Evolutionary conservation across 2,329 filamentous ascomycete species (phyloP), one percentile per base, ranked within the genome.

Genomic region (Phoma sp.): DNA sequence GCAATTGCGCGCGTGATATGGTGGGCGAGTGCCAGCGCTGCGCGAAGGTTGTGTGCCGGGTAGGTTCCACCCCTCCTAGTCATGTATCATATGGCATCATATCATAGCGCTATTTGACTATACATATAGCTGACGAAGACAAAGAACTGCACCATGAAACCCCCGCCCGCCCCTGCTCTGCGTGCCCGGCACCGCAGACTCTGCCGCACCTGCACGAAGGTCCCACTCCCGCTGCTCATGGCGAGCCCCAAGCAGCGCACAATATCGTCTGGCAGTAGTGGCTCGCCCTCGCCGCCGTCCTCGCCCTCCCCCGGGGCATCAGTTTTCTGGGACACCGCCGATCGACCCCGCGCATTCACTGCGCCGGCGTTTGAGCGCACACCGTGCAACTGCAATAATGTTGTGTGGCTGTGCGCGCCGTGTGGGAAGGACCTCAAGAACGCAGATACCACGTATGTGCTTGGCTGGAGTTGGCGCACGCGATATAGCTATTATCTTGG

Each of bases 101-200:
- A 18, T 18, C 18, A 18, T 18, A 18, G 18, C 18, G 18, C 18
- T 18, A 18, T 18, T 18, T 18, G 18, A 18, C 18, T 18, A 18
- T 18, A 18, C 18, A 18, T 18, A 18, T 18, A 18, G 18, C 18
- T 18, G 18, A 18, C 18, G 18, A 18, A 18, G 13, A 11, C 8
- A 1, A 72, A 96, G 91, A 98, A 98, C 65, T 98, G 93, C 75
- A 88, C 88, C 5, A 89, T 91, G 67, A 96, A 97, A 75, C 86
- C 89, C 0, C 91, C 91, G 0, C 85, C 88, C 2, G 80, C 82
- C 1, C 79, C 82, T 29, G 81, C 86, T 22, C 81, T 96, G 33
- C 86, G 85, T 37, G 85, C 88, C 57, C 87, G 93, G 35, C 89
- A 96, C 71, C 89, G 93, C 44, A 85, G 93, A 22, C 83, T 97